phyloP scores from a whole-genome alignment of 1,139 yeast species.

The Nematodospora anomalae region DNA sequence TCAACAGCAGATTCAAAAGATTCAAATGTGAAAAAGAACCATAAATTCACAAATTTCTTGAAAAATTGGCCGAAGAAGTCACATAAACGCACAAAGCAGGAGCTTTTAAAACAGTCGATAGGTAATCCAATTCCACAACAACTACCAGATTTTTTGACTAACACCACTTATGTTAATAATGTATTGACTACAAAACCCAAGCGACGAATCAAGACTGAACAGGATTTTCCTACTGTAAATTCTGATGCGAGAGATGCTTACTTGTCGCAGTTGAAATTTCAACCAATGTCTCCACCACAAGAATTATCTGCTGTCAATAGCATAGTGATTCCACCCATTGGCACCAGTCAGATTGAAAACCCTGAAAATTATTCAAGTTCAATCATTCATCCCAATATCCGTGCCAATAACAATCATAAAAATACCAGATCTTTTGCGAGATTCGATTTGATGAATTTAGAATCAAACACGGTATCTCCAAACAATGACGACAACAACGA shows the following conservation, averaged over 20 bases:
- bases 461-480: conserved; percentile 13
- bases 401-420: background rate
- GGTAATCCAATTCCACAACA: conserved; percentile 12
- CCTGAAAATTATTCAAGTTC: conserved; percentile 12
- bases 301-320: conserved; percentile 13
- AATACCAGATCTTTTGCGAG: conserved; percentile 9
- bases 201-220: conserved; percentile 11
- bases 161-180: conserved; percentile 9
- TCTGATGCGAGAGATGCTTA: background rate
- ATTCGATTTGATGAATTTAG: conserved; percentile 16
- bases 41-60: conserved; percentile 9
- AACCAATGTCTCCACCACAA: conserved; percentile 11
- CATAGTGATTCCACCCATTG: conserved; percentile 16
- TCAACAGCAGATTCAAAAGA: conserved; percentile 6
- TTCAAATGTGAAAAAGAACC: conserved; percentile 5
- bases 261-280: conserved; percentile 5
- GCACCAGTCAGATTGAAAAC: conserved; percentile 8
- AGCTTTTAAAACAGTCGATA: conserved; percentile 12
- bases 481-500: conserved; percentile 9
- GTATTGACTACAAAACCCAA: conserved; percentile 9
- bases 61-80: conserved; percentile 9
- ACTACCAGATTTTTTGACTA: conserved; percentile 1
- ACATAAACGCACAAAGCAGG: conserved; percentile 5
- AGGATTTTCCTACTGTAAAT: conserved; percentile 3
- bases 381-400: conserved; percentile 15